Evolutionary conservation across 2,329 filamentous ascomycete species (phyloP), one percentile per base, ranked within the genome.

Genomic region (Aspergillus fructus): DNA sequence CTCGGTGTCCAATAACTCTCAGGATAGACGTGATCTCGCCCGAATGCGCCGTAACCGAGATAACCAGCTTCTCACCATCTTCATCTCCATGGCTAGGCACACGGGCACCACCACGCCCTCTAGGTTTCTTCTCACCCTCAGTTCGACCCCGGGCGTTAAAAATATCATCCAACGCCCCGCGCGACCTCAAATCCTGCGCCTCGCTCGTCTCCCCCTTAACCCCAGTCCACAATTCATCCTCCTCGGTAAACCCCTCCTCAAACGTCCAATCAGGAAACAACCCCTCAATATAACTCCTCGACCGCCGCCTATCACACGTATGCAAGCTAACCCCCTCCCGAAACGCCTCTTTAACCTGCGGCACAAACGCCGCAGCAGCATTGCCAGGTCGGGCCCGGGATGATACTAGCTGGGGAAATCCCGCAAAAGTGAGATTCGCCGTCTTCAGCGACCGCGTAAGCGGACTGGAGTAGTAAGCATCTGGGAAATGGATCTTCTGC

Each of bases 291-390:
- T 76, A 78, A 0, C 75, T 71, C 50, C 73, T 76, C 57, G 67
- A 77, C 56, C 75, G 79, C 17, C 84, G 77, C 19, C 81, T 78
- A 66, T 87, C 83, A 62, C 85, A 87, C 0, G 84, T 87, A 68
- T 87, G 84, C 40, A 83, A 77, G 41, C 81, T 83, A 37, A 86
- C 80, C 2, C 78, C 78, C 67, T 87, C 85, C 15, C 84, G 75
- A 49, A 86, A 74, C 30, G 79, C 68, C 66, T 86, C 84, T 65
- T 85, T 85, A 61, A 87, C 70, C 0, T 77, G 70, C 0, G 83
- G 84, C 5, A 71, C 65, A 61, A 85, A 86, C 19, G 24, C 15
- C 0, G 74, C 72, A 15, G 71, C 65, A 13, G 71, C 66, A 6
- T 15, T 27, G 59, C 56, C 19, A 53, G 53, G 0, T 81, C 80